These are phyloP conservation scores for Umbelopsis sp. DNA, from an alignment of 371 early-diverging fungal genomes.

Conservation along the genomic window DNA sequence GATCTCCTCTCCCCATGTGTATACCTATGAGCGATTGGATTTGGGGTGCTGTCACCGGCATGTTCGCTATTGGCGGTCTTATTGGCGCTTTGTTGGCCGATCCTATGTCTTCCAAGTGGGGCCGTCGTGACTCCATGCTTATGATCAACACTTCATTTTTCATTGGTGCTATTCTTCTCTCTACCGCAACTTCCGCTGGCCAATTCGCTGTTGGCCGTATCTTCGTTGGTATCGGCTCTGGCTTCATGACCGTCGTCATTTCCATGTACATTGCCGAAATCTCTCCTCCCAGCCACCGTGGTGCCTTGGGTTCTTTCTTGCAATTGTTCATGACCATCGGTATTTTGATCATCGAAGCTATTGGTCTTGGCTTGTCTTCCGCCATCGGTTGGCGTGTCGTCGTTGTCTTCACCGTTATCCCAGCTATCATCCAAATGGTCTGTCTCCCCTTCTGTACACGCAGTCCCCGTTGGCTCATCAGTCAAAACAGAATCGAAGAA, in stretches of 20 bases:
- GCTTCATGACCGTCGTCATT: conserved; percentile 69
- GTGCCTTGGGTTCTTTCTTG: conserved; percentile 61
- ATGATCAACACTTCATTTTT: conserved; percentile 57
- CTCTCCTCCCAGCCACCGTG: conserved; percentile 62
- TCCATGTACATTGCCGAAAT: conserved; percentile 81
- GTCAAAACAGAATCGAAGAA: conserved; percentile 50
- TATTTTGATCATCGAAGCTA: conserved; percentile 56
- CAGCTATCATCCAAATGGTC: conserved; percentile 63
- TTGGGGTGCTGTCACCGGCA: conserved; percentile 57
- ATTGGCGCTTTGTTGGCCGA: conserved; percentile 64
- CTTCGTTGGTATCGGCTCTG: conserved; percentile 77
- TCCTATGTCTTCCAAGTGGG: conserved; percentile 49
- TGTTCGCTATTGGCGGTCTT: conserved; percentile 67
- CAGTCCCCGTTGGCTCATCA: conserved; percentile 64
- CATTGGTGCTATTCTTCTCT: conserved; percentile 59
- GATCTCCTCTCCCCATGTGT: conserved; percentile 26
- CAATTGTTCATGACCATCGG: conserved; percentile 75
- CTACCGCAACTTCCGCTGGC: conserved; percentile 45
- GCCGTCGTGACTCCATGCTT: conserved; percentile 60
- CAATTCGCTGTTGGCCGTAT: conserved; percentile 74
- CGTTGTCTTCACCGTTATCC: conserved; percentile 54
- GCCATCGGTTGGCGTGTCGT: conserved; percentile 63
- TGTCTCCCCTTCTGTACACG: conserved; percentile 68
- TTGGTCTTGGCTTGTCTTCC: conserved; percentile 51
- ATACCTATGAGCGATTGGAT: conserved; percentile 28